Percentiles rank a stretch among this genome's conserved stretches.
These are phyloP conservation scores for Acanthamoeba castellanii DNA, from an alignment of 208 protist genomes.

Conservation along the genomic window DNA sequence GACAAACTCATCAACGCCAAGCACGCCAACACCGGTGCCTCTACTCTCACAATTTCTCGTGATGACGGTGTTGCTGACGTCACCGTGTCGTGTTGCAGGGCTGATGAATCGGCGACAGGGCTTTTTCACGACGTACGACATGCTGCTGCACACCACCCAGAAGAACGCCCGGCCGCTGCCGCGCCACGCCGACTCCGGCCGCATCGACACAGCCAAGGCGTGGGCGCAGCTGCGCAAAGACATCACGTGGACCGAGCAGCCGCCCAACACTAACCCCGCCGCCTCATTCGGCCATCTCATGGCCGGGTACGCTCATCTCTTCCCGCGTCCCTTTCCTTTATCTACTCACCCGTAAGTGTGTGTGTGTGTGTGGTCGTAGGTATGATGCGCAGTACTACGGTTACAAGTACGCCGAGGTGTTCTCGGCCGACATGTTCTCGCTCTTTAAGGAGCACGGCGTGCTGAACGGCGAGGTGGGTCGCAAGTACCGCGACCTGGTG, in stretches of 20 bases:
- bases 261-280: constrained; percentile 27
- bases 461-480: constrained; percentile 52
- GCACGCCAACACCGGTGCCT: constrained; percentile 77
- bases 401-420: constrained; percentile 88
- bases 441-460: constrained; percentile 81
- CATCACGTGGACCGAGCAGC: constrained; percentile 57
- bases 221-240: constrained; percentile 67
- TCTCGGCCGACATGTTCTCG: constrained; percentile 82
- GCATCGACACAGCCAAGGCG: background rate
- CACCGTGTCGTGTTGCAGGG: background rate
- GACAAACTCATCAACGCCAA: constrained; percentile 76
- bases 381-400: constrained; percentile 86
- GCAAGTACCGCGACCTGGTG: constrained; percentile 71
- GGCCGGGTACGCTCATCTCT: constrained; percentile 76
- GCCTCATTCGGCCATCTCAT: constrained; percentile 74
- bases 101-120: constrained; percentile 81
- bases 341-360: no score
- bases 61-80: background rate
- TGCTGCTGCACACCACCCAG: constrained; percentile 74
- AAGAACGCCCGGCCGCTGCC: no score
- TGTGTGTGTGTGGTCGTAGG: no score
- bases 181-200: background rate
- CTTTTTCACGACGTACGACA: constrained; percentile 78
- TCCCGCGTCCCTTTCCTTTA: no score
- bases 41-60: background rate